Evolutionary conservation across 2,329 filamentous ascomycete genomes (phyloP).

Genomic region (Ambrosiella cleistominuta): DNA sequence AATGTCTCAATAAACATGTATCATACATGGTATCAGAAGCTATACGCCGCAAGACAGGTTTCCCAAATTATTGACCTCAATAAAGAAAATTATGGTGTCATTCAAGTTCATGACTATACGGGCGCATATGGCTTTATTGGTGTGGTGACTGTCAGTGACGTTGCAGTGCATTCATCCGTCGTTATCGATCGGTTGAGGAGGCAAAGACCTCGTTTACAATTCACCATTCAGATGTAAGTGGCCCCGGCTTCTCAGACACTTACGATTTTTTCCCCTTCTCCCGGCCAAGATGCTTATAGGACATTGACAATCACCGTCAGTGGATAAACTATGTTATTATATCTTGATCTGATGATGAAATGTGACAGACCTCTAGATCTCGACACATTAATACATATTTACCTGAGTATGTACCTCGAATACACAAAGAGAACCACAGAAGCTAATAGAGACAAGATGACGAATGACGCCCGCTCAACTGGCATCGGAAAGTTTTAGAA

Average conservation of each 20-base stretch:
- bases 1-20: background rate
- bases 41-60: background rate
- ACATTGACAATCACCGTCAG: background rate
- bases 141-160: background rate
- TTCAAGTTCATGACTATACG: no score
- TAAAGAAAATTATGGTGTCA: background rate
- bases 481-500: background rate
- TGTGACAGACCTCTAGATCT: background rate
- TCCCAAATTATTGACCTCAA: background rate
- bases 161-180: background rate
- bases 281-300: background rate
- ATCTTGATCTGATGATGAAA: background rate
- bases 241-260: background rate
- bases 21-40: background rate
- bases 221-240: background rate
- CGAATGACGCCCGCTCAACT: background rate
- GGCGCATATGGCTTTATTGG: background rate
- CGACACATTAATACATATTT: background rate
- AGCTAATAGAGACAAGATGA: background rate
- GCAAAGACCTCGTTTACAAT: background rate
- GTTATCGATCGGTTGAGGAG: background rate
- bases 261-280: background rate
- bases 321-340: no score
- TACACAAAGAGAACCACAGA: background rate
- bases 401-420: background rate